Evolutionary conservation across 257 asterid species (phyloP), one percentile per base, ranked within the genome.

Genomic region (Sherardia arvensis): DNA sequence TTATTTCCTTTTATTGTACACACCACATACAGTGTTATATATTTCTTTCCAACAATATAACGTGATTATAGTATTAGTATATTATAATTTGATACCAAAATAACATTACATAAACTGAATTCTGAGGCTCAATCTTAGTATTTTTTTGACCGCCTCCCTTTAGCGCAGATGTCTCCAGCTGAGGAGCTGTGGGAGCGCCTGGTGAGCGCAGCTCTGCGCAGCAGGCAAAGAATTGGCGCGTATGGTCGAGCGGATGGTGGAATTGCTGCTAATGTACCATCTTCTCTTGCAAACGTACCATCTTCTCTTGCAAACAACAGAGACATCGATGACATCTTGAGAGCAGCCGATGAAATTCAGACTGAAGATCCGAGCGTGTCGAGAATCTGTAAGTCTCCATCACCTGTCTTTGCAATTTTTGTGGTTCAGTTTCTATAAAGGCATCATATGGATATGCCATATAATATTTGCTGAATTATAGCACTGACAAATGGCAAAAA

Each of bases 281-380:
- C n/a, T n/a, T n/a, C n/a, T n/a, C n/a, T n/a, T n/a, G n/a, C n/a
- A n/a, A n/a, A n/a, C n/a, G n/a, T n/a, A n/a, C 99, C 99, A 7
- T 81, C 99, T 11, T 92, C 99, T 9, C 97, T 92, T 69, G 89
- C 87, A 45, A 87, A 79, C 63, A 79, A 92, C 82, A 78, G 80
- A 77, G 95, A 89, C 73, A 92, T 92, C 71, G 97, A 92, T 63
- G 95, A 85, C 82, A 89, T 92, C 66, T 69, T 92, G 59, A 78
- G 99, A 81, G 95, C 97, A 64, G 99, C 99, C 0, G 99, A 92
- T 63, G 99, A 87, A 76, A 89, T 92, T 72, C 97, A 92, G 74
- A 93, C 82, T 14, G 96, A 87, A 22, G 95, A 84, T 77, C 96
- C 99, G 7, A 85, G 61, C 78, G 66, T 92, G 69, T 79, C 99